These are phyloP conservation scores for Hericium erinaceus DNA, from an alignment of 768 basidiomycete genomes.

Conservation along the genomic window DNA sequence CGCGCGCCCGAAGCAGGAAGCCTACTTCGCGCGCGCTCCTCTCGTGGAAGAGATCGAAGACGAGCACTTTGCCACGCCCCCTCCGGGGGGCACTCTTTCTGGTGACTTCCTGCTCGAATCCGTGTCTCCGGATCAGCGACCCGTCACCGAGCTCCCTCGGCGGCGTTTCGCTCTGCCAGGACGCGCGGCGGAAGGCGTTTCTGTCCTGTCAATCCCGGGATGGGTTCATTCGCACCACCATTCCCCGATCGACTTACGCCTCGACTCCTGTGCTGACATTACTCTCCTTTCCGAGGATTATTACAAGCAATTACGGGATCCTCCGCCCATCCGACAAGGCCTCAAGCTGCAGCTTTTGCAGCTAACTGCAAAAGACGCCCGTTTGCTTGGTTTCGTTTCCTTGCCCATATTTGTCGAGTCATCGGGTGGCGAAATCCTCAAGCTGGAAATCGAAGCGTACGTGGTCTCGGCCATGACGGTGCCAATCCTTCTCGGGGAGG, in stretches of 20 bases:
- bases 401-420: conserved; percentile 19
- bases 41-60: neutral
- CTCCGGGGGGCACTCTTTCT: neutral
- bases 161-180: neutral
- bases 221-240: neutral
- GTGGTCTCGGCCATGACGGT: conserved; percentile 18
- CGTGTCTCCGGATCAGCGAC: neutral
- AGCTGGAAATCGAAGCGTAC: conserved; percentile 15
- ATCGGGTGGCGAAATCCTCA: conserved; percentile 17
- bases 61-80: neutral
- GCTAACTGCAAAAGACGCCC: neutral
- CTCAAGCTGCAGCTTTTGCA: neutral
- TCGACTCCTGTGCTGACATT: neutral
- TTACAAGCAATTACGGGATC: neutral
- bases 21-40: neutral
- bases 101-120: neutral
- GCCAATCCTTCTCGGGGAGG: conserved; percentile 14
- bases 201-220: neutral
- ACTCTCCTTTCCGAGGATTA: neutral
- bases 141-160: neutral
- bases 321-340: neutral
- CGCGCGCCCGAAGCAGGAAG: neutral
- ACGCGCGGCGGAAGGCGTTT: neutral
- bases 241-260: neutral
- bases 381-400: conserved; percentile 13